Conservation (phyloP, 2,329 filamentous ascomycete species). For the Aspergillus transmontanensis region DNA sequence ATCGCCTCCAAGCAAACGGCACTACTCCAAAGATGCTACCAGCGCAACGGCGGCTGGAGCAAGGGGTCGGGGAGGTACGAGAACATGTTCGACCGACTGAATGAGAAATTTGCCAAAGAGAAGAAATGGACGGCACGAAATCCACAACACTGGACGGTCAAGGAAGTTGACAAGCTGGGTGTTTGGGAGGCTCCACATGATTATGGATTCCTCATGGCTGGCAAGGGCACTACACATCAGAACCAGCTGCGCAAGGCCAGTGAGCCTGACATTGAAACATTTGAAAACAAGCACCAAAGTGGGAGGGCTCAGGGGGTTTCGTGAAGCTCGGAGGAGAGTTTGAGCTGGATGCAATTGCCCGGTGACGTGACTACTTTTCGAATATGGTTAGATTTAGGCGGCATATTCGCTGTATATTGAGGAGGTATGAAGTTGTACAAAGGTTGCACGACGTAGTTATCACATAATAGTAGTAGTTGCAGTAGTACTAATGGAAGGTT, state of each 20-base stretch:
- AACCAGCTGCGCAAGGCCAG: constrained; percentile 8
- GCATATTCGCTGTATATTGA: no score
- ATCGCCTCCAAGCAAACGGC: not conserved
- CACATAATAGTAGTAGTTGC: not conserved
- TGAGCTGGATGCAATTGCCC: not conserved
- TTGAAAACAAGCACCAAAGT: not conserved
- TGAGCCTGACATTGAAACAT: not conserved
- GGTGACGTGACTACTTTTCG: not conserved
- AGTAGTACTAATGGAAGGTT: not conserved
- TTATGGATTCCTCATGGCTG: constrained; percentile 2
- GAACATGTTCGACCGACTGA: not conserved
- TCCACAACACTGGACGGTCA: not conserved
- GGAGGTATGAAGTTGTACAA: no score
- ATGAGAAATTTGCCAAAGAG: constrained; percentile 5
- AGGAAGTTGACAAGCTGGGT: constrained; percentile 2
- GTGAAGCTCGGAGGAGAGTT: not conserved
- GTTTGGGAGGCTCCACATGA: not conserved
- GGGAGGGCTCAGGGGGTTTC: not conserved
- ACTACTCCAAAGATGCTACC: not conserved
- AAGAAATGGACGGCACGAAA: not conserved
- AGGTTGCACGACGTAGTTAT: no score
- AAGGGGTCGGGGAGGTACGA: not conserved
- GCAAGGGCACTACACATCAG: not conserved
- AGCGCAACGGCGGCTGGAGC: constrained; percentile 4
- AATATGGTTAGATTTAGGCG: no score